A percentile compares a stretch with the other conserved stretches of the same genome.
Conservation (phyloP, 2,329 filamentous ascomycete species). For the Botryotinia globosa region DNA sequence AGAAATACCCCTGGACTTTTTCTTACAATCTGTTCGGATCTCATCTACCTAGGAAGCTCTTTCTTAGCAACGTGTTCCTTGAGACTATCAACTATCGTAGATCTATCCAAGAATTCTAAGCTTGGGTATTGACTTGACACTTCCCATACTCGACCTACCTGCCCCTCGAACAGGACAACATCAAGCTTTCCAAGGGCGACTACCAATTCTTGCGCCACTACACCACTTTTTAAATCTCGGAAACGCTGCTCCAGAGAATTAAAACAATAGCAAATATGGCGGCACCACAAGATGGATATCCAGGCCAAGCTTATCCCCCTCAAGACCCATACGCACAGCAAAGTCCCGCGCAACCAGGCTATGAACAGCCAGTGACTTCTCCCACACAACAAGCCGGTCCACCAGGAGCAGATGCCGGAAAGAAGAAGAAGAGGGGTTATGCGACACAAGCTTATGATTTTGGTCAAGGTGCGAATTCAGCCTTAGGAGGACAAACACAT, state of each 20-base stretch:
- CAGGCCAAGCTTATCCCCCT: slow-evolving; percentile 43
- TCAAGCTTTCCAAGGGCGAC: slow-evolving; percentile 21
- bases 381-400: slow-evolving; percentile 37
- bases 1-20: slow-evolving; percentile 5
- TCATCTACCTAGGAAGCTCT: slow-evolving; percentile 21
- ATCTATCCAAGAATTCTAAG: slow-evolving; percentile 21
- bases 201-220: slow-evolving; percentile 20
- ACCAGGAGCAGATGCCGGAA: slow-evolving; percentile 47
- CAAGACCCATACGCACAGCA: slow-evolving; percentile 47
- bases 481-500: slow-evolving; percentile 63
- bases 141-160: slow-evolving; percentile 21
- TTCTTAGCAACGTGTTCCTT: slow-evolving; percentile 36
- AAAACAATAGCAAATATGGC: slow-evolving; percentile 42
- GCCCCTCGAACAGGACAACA: slow-evolving; percentile 20
- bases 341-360: slow-evolving; percentile 40
- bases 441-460: slow-evolving; percentile 94
- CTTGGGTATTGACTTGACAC: slow-evolving; percentile 20
- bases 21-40: background rate
- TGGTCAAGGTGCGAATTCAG: slow-evolving; percentile 79
- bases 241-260: background rate
- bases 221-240: slow-evolving; percentile 3
- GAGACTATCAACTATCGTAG: slow-evolving; percentile 18
- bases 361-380: slow-evolving; percentile 27
- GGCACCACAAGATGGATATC: slow-evolving; percentile 51
- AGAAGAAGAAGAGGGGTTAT: slow-evolving; percentile 93